Evolutionary conservation across 305 asterid species (phyloP).

Genomic region (Withania somnifera): DNA sequence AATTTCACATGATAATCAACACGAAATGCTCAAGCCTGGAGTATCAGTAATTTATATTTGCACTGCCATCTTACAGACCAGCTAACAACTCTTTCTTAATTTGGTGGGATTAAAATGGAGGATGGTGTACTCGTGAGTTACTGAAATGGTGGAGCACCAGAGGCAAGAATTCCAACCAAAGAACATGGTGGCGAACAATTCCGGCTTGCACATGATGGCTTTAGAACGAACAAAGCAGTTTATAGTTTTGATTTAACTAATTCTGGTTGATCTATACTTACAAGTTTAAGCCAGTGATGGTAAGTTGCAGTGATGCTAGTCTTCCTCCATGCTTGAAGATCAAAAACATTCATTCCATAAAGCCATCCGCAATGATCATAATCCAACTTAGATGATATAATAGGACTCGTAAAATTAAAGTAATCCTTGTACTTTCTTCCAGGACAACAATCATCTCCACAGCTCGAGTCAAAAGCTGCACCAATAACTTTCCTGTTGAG

Average conservation of each 20-base stretch:
- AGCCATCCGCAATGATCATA: constrained; percentile 57
- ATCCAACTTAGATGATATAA: constrained; percentile 40
- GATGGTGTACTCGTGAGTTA: neutral
- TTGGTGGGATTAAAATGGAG: neutral
- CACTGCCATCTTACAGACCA: neutral
- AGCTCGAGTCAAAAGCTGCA: constrained; percentile 62
- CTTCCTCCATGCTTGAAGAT: constrained; percentile 67
- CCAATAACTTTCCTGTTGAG: constrained; percentile 67
- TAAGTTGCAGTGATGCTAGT: constrained; percentile 53
- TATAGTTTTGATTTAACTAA: neutral
- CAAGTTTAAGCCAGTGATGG: constrained; percentile 79
- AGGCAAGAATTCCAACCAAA: neutral
- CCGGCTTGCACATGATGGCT: neutral
- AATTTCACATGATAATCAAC: neutral
- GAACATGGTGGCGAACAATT: neutral
- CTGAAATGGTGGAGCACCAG: neutral
- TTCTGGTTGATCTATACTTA: constrained; percentile 22
- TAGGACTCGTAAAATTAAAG: constrained; percentile 54
- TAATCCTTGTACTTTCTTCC: constrained; percentile 51
- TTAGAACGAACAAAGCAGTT: neutral
- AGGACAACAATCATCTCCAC: constrained; percentile 49
- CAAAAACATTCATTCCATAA: constrained; percentile 62
- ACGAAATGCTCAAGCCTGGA: neutral
- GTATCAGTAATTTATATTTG: neutral
- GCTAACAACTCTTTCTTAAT: neutral